Evolutionary conservation across 768 basidiomycete genomes (phyloP), one percentile per base, ranked within the genome.

Genomic region (Serendipita sp.): DNA sequence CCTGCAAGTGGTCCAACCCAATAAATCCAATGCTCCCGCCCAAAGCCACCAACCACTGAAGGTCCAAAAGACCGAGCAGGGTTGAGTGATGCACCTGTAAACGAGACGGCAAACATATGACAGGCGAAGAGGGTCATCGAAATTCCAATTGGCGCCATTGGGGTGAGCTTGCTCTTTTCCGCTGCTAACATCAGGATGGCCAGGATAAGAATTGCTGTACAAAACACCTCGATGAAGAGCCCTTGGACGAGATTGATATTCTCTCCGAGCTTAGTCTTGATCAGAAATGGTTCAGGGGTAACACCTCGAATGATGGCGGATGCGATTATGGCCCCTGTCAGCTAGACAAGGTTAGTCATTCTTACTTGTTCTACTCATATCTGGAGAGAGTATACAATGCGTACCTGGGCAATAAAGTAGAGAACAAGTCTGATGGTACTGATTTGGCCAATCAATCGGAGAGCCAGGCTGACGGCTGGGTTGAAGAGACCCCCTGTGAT

Each of bases 161-260:
- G 82, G 1, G 85, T 86, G 1, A 77, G 76, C 32, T 76, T 74
- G 68, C 85, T 85, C 72, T 86, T 86, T 73, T 86, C 86, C 15
- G 82, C 83, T 3, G 86, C 85, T 30, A 87, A 72, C 84, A 87
- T 86, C 67, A 86, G 79, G n/a, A 86, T 83, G 3, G 85, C 76
- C 13, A 85, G 72, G 47, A 66, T 47, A 5, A 70, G 67, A 15
- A 77, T 76, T 11, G 80, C 76, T 13, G 85, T 86, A 68, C 82
- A 79, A 72, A 86, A 86, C 79, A 85, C 83, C 71, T 87, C 85
- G 66, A 86, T 85, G 71, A 86, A 86, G 16, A 85, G 78, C 10
- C 77, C 84, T 71, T 86, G 83, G 0, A 81, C 77, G 2, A 72
- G 66, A 72, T 78, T 85, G 66, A 81, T 72, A 3, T 78, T 79